Base-by-base conservation (phyloP, 108 stramenopile species). In the Asterionellopsis glacialis region DNA sequence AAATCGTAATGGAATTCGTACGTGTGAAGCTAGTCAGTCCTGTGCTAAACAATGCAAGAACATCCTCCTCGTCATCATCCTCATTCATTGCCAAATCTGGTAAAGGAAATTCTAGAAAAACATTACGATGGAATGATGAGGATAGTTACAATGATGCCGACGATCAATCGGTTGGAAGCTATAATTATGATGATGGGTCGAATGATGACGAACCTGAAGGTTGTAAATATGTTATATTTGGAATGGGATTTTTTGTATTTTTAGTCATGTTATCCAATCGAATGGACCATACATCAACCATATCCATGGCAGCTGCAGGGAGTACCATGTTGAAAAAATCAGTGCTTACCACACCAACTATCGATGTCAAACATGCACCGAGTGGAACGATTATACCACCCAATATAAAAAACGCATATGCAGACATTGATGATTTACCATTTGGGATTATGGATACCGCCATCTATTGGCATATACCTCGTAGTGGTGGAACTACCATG, bases 401-500 rank as follows among this genome's bases (percentile, higher is more conserved):
- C 24, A 44, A 45, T 47, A 6, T 48, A 2, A 13, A 27, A 22
- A 24, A n/a, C 9, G 51, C 52, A 3, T 53, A 43, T 21, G 23
- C 5, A 6, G 23, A 63, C 18, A 38, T 38, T 24, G 52, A 52
- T 24, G 62, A 63, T 4, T 49, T 45, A 9, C 51, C 62, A 1
- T 9, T 63, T 5, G 52, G 19, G 1, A 53, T 53, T 16, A 52
- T 54, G 55, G 72, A 67, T 21, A 73, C 72, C 0, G 52, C 72
- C 0, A 9, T 73, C 19, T 73, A 52, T 51, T 73, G 65, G 65
- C 63, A 73, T 23, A 67, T 70, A 19, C 69, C 64, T 24, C 57
- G 65, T 25, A 65, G 64, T 41, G 75, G 66, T 24, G 68, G 75
- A 0, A 71, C 75, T 14, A 71, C 75, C 26, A 67, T 67, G 53